These are phyloP conservation scores for Moesziomyces aphidis DNA, from an alignment of 1,284 basidiomycete species.

Conservation along the genomic window DNA sequence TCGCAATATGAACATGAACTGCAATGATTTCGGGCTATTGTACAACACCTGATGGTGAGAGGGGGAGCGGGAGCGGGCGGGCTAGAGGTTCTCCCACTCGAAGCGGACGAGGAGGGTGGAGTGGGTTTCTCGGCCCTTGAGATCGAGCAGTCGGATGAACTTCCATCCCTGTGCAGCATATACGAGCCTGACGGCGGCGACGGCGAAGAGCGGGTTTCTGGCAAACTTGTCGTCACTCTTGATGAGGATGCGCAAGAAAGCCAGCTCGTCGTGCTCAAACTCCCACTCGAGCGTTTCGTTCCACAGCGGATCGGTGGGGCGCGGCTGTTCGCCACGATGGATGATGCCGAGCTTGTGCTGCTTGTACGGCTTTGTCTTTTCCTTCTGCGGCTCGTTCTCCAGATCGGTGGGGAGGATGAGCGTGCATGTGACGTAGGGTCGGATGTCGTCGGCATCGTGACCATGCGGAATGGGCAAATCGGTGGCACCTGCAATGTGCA, in stretches of 20 bases:
- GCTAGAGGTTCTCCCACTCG: conserved; percentile 27
- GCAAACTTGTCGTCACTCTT: conserved; percentile 62
- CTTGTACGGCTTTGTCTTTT: conserved; percentile 55
- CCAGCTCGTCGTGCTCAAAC: conserved; percentile 54
- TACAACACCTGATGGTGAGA: background rate
- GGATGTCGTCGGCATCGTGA: conserved; percentile 49
- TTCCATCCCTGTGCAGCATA: conserved; percentile 68
- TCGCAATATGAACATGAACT: background rate
- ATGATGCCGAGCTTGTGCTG: conserved; percentile 52
- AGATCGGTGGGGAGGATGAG: conserved; percentile 49
- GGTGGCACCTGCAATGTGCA: conserved; percentile 57
- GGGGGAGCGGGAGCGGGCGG: background rate
- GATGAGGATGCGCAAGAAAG: conserved; percentile 55
- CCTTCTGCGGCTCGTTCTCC: conserved; percentile 41
- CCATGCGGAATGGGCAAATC: conserved; percentile 55
- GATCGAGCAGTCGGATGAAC: conserved; percentile 72
- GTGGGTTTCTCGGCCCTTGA: conserved; percentile 72
- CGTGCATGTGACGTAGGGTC: conserved; percentile 61
- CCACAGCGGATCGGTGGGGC: conserved; percentile 55
- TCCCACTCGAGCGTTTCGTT: conserved; percentile 56
- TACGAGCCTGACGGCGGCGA: conserved; percentile 44
- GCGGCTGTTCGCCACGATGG: conserved; percentile 52
- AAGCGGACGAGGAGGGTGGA: conserved; percentile 53
- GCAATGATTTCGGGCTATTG: background rate
- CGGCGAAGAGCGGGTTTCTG: conserved; percentile 56